A percentile compares a stretch with the other conserved stretches of the same genome.
Conservation (phyloP, 1,284 basidiomycete genomes). For the Termitomyces sp. region DNA sequence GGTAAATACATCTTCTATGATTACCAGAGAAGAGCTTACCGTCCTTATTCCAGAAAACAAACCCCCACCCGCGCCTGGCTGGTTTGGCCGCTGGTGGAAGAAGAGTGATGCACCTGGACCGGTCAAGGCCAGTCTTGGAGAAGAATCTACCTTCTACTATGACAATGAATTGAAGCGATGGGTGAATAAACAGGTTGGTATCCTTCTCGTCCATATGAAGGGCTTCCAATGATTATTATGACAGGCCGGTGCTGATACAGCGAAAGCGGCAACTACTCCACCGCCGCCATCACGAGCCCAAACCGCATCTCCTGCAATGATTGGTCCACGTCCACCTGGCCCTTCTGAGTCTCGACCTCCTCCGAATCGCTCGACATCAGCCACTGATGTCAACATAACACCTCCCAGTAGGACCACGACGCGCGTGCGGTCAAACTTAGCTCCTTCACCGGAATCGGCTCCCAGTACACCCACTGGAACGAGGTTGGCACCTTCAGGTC, state of each 20-base stretch:
- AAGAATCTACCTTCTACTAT: conserved; percentile 89
- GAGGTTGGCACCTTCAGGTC: conserved; percentile 27
- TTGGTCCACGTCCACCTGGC: conserved; percentile 24
- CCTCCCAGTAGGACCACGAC: conserved; percentile 46
- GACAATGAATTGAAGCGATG: conserved; percentile 94
- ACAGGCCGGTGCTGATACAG: conserved; percentile 49
- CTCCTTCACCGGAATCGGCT: conserved; percentile 45
- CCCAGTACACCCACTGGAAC: conserved; percentile 39
- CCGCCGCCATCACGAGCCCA: conserved; percentile 72
- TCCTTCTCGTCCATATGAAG: conserved; percentile 2
- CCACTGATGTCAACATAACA: conserved; percentile 49
- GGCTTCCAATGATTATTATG: not conserved
- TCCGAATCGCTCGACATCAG: conserved; percentile 54
- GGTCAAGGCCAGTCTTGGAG: conserved; percentile 88
- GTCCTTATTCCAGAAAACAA: conserved; percentile 20
- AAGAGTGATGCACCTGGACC: conserved; percentile 58
- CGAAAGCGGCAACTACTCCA: conserved; percentile 47
- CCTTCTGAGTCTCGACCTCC: conserved; percentile 34
- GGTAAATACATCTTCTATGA: conserved; percentile 26
- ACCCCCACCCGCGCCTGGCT: conserved; percentile 36
- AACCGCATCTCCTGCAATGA: conserved; percentile 71
- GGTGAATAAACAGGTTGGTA: conserved; percentile 88
- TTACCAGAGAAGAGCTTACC: not conserved
- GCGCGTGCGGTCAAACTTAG: conserved; percentile 62
- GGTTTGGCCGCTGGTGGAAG: conserved; percentile 80